Base-by-base conservation (phyloP, 768 basidiomycete species). In the Auricularia sp. region DNA sequence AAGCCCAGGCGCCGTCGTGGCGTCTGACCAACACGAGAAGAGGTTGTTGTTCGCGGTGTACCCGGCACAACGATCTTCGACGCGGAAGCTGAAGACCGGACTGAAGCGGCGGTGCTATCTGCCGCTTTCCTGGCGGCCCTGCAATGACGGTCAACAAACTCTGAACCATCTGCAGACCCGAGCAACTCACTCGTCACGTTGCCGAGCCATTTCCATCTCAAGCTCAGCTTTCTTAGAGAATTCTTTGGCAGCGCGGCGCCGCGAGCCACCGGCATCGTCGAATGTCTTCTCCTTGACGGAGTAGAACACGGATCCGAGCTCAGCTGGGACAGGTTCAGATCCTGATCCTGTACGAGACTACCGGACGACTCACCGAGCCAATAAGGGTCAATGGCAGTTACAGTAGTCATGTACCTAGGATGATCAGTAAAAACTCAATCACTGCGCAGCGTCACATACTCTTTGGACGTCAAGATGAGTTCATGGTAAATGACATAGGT, bases 241-340 rank as follows among this genome's bases (percentile, higher is more conserved):
- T 73, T 98, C 95, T 58, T 88, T 83, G 72, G 95, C 92, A 13
- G 90, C 86, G 66, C 85, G 84, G 10, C 87, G 82, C 62, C 89
- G 81, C 65, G 83, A 85, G 24, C 76, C 64, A 18, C 92, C 89
- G 45, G 89, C 80, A 66, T 91, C 94, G 71, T 97, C 94, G 72
- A 98, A 98, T 79, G 92, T 92, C 81, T 97, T 97, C 78, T 98
- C 95, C 73, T 94, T 90, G 63, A 97, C 95, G 33, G 94, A 95
- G 79, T 93, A 98, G 82, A 97, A 98, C 18, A 97, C 94, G 63
- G 92, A 91, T 67, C 95, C 95, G 47, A 97, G 83, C 68, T 97
- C 94, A 70, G 95, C 94, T 94, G 69, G 24, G 67, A 29, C 2
- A 29, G 54, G 66, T 56, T 68, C 56, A 70, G 67, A 14, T 14